These are phyloP conservation scores for Umbelopsis ramanniana DNA, from an alignment of 192 early-diverging fungal genomes.

Conservation along the genomic window DNA sequence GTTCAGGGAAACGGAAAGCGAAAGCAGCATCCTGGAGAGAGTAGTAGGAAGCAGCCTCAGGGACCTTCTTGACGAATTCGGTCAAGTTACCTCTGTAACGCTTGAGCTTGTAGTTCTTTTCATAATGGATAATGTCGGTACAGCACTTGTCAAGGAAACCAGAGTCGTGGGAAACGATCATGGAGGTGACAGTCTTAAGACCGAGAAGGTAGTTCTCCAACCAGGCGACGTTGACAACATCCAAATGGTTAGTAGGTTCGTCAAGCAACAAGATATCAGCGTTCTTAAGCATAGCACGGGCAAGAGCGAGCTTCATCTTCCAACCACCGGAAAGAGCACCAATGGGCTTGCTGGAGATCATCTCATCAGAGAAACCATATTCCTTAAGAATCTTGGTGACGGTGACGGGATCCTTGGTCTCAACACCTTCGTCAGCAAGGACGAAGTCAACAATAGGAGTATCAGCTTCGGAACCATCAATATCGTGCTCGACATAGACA, in stretches of 20 bases:
- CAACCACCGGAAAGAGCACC: constrained; percentile 85
- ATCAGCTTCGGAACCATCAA: constrained; percentile 76
- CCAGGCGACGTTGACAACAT: constrained; percentile 65
- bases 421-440: constrained; percentile 56
- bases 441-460: constrained; percentile 71
- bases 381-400: constrained; percentile 56
- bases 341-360: constrained; percentile 67
- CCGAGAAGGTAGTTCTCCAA: constrained; percentile 73
- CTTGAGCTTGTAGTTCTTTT: constrained; percentile 77
- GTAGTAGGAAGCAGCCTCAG: constrained; percentile 81
- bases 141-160: constrained; percentile 80
- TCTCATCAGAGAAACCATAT: constrained; percentile 72
- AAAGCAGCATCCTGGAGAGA: constrained; percentile 63
- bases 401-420: constrained; percentile 58
- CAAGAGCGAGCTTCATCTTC: constrained; percentile 91
- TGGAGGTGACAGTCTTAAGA: constrained; percentile 75
- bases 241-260: constrained; percentile 88
- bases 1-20: constrained; percentile 74
- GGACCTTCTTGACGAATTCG: constrained; percentile 77
- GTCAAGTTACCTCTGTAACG: constrained; percentile 80
- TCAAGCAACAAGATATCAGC: constrained; percentile 86
- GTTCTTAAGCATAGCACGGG: constrained; percentile 84
- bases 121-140: constrained; percentile 86
- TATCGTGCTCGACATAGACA: constrained; percentile 80
- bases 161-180: constrained; percentile 90